These are phyloP conservation scores for Alternaria ethzedia DNA, from an alignment of 2,329 filamentous ascomycete genomes.

Conservation along the genomic window DNA sequence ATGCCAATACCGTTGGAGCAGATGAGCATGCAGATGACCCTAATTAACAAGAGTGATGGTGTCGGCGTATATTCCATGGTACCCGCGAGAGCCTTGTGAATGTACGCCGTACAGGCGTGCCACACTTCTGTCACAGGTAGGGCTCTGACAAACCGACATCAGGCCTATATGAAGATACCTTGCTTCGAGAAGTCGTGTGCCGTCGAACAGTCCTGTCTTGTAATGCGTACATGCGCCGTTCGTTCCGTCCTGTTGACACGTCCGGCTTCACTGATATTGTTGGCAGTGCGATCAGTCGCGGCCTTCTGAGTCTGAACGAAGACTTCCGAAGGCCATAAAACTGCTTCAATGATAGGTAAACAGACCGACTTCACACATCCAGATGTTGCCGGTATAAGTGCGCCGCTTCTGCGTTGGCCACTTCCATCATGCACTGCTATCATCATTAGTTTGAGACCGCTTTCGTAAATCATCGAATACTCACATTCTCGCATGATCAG, in stretches of 20 bases:
- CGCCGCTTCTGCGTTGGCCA: background rate
- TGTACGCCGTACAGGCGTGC: background rate
- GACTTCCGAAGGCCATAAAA: background rate
- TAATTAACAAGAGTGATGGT: background rate
- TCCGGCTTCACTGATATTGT: background rate
- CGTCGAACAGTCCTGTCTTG: background rate
- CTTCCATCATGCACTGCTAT: background rate
- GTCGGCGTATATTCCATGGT: background rate
- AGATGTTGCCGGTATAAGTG: background rate
- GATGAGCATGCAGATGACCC: background rate
- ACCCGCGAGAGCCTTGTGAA: background rate
- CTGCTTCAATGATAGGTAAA: background rate
- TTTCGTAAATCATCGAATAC: background rate
- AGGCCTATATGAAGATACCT: background rate
- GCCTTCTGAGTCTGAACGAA: background rate
- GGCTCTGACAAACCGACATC: background rate
- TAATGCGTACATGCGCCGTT: background rate
- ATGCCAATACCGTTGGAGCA: background rate
- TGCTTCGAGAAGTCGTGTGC: background rate
- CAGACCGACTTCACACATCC: background rate
- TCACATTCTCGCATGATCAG: accelerated
- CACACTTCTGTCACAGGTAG: accelerated
- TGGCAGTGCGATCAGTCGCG: background rate
- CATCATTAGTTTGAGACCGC: background rate
- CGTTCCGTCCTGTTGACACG: background rate